Conservation (phyloP, 1,284 basidiomycete species). For the Hypsizygus ulmarius region DNA sequence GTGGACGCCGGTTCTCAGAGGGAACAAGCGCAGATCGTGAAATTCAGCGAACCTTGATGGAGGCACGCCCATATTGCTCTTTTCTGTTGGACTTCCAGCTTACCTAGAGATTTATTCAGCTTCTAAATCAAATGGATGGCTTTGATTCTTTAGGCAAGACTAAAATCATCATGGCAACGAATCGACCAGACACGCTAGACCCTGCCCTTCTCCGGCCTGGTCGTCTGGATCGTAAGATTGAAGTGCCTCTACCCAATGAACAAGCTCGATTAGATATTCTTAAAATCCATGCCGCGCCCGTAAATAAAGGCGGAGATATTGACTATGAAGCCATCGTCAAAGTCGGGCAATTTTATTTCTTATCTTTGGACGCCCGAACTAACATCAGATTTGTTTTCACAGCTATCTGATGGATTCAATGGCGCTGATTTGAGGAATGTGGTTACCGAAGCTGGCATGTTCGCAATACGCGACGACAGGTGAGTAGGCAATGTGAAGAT, state of each 20-base stretch:
- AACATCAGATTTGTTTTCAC: neutral
- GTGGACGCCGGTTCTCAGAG: conserved; percentile 95
- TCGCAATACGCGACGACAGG: conserved; percentile 96
- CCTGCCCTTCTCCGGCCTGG: conserved; percentile 96
- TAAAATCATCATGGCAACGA: conserved; percentile 99
- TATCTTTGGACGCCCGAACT: neutral
- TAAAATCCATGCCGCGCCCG: conserved; percentile 94
- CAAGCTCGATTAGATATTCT: conserved; percentile 94
- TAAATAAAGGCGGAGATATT: conserved; percentile 94
- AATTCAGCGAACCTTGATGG: conserved; percentile 98
- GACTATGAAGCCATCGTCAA: conserved; percentile 98
- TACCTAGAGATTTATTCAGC: conserved; percentile 41
- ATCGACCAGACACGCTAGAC: conserved; percentile 95
- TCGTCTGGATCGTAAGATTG: conserved; percentile 96
- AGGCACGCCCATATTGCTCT: conserved; percentile 48
- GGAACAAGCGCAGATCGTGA: conserved; percentile 98
- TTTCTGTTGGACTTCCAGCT: neutral
- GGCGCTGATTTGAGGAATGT: conserved; percentile 97
- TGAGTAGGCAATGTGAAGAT: conserved; percentile 30
- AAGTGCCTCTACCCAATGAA: conserved; percentile 97
- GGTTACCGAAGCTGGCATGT: conserved; percentile 98
- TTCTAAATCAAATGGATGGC: conserved; percentile 99
- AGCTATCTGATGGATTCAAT: conserved; percentile 92
- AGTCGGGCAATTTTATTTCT: conserved; percentile 38
- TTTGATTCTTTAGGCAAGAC: conserved; percentile 96